These are phyloP conservation scores for Penicillium decumbens DNA, from an alignment of 2,329 filamentous ascomycete species.

Conservation along the genomic window DNA sequence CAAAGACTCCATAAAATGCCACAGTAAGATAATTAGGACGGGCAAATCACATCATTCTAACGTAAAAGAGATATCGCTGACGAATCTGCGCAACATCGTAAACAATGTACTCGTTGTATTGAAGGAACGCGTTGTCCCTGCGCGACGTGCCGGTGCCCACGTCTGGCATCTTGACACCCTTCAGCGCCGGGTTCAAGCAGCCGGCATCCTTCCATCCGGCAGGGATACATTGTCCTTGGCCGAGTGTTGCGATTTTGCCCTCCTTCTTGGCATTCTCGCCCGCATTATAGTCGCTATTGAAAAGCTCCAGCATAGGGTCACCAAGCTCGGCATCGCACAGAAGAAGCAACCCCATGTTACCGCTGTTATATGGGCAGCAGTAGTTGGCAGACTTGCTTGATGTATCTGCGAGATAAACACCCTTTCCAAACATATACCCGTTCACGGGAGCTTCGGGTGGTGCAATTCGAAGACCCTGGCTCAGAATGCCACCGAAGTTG, in stretches of 20 bases:
- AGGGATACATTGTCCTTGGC: constrained; percentile 62
- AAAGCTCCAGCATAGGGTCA: constrained; percentile 64
- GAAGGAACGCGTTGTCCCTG: constrained; percentile 7
- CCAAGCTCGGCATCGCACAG: constrained; percentile 83
- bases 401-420: constrained; percentile 83
- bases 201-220: constrained; percentile 70
- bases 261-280: constrained; percentile 57
- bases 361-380: constrained; percentile 59
- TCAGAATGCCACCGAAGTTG: constrained; percentile 83
- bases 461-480: constrained; percentile 83
- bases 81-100: constrained; percentile 49
- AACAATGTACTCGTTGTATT: constrained; percentile 48
- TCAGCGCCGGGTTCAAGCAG: constrained; percentile 59
- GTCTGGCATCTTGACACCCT: constrained; percentile 61
- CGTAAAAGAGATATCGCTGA: constrained; percentile 43
- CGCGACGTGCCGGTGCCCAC: constrained; percentile 5
- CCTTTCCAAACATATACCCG: constrained; percentile 88
- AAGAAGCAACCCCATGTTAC: constrained; percentile 67
- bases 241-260: constrained; percentile 64
- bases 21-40: not conserved
- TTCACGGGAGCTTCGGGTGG: constrained; percentile 69
- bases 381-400: constrained; percentile 78
- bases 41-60: constrained; percentile 32
- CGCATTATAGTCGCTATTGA: constrained; percentile 56
- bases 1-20: not conserved